Percentiles rank a stretch among this genome's conserved stretches.
Conservation (phyloP, 73 alveolate species). For the Stentor coeruleus region DNA sequence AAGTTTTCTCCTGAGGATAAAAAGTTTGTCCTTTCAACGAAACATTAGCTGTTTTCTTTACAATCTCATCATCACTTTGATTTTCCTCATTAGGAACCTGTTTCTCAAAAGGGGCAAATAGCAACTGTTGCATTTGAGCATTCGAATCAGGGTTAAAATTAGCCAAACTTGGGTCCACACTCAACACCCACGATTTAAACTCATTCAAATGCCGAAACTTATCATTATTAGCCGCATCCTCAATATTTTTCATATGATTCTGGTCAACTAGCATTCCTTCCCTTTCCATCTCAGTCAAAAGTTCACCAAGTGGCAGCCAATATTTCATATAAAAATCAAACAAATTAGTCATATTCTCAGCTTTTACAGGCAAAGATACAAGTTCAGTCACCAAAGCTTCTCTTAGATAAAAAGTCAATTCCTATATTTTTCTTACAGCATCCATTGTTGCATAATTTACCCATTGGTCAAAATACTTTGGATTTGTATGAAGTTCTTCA, state of each 20-base stretch:
- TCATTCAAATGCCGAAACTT: constrained; percentile 42
- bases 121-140: constrained; percentile 60
- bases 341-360: constrained; percentile 50
- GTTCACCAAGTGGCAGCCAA: constrained; percentile 86
- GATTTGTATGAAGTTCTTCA: constrained; percentile 73
- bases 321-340: constrained; percentile 62
- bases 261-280: constrained; percentile 68
- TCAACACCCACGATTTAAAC: constrained; percentile 61
- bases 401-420: constrained; percentile 40
- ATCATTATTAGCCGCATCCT: constrained; percentile 68
- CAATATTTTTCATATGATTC: constrained; percentile 50
- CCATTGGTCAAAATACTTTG: constrained; percentile 57
- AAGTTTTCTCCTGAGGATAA: constrained; percentile 35
- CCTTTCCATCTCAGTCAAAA: constrained; percentile 87
- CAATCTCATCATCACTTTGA: constrained; percentile 41
- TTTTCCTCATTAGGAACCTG: constrained; percentile 9
- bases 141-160: constrained; percentile 70
- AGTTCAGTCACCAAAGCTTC: constrained; percentile 44
- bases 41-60: constrained; percentile 6
- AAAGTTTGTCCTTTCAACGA: constrained; percentile 19
- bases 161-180: constrained; percentile 37
- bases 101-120: constrained; percentile 84
- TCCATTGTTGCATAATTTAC: constrained; percentile 79
- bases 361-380: constrained; percentile 23
- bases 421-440: constrained; percentile 74